Evolutionary conservation across 441 rosid species (phyloP).

Genomic region (Syzygium malaccense): DNA sequence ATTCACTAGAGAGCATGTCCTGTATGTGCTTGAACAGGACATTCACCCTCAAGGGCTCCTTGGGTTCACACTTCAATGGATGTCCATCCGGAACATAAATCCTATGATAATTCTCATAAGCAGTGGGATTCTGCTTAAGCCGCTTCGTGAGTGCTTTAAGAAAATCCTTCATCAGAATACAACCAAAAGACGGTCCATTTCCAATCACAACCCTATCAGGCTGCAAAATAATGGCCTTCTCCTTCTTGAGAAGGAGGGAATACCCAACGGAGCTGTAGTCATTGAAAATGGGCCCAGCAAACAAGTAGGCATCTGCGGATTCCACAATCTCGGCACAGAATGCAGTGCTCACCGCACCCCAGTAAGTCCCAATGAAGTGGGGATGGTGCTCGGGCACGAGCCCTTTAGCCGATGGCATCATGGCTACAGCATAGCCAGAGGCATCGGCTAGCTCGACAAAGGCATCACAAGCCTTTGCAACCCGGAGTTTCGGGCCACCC

Average conservation of each 20-base stretch:
- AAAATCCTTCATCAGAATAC: conserved; percentile 15
- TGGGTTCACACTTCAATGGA: conserved; percentile 7
- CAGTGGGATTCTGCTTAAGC: conserved; percentile 4
- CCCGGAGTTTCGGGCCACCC: conserved; percentile 11
- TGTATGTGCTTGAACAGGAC: conserved; percentile 14
- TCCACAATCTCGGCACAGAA: conserved; percentile 18
- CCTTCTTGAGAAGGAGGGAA: conserved; percentile 16
- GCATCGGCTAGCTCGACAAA: conserved; percentile 7
- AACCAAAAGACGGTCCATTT: conserved; percentile 12
- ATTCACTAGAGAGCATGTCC: conserved; percentile 12
- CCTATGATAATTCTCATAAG: conserved; percentile 14
- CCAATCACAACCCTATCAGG: conserved; percentile 9
- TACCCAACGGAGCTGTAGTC: conserved; percentile 18
- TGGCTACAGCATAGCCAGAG: conserved; percentile 7
- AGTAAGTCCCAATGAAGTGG: conserved; percentile 9
- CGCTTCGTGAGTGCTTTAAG: conserved; percentile 1
- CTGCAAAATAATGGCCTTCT: conserved; percentile 18
- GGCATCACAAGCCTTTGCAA: conserved; percentile 5
- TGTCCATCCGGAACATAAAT: conserved; percentile 6
- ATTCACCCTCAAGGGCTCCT: conserved; percentile 13
- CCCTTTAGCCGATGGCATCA: conserved; percentile 16
- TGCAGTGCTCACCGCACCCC: conserved; percentile 18
- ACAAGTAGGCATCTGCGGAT: conserved; percentile 12
- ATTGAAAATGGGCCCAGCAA: conserved; percentile 19
- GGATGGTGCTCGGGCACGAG: conserved; percentile 10